phyloP scores from a whole-genome alignment of 2,329 filamentous ascomycete species.

The Davidsoniella neocaledoniae region DNA sequence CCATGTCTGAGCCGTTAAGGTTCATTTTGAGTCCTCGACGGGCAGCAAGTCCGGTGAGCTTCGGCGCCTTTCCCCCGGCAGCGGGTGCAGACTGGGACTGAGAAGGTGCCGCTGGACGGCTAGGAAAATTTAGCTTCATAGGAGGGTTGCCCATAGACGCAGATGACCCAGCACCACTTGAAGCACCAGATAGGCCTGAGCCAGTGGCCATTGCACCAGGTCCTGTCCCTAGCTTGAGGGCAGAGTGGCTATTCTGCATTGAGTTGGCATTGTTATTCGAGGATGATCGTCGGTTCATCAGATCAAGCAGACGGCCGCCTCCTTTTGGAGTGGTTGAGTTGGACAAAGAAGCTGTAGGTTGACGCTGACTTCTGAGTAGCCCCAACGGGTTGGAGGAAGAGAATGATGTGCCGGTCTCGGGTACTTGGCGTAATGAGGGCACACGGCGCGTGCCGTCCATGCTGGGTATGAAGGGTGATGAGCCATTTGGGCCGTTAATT shows the following conservation, averaged over 20 bases:
- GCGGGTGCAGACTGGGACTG: neutral
- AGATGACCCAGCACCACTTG: neutral
- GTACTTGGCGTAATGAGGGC: slow-evolving; percentile 7
- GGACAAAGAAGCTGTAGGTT: neutral
- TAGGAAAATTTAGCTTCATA: neutral
- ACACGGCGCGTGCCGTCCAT: slow-evolving; percentile 3
- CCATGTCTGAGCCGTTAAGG: neutral
- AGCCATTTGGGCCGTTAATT: neutral
- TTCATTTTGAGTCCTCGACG: slow-evolving; percentile 42
- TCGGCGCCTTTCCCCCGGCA: neutral
- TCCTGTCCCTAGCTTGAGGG: neutral
- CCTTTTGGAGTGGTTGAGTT: neutral
- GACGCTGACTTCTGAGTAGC: slow-evolving; percentile 6
- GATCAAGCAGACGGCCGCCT: neutral
- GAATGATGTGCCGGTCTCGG: neutral
- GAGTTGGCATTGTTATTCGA: neutral
- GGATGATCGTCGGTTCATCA: slow-evolving; percentile 3
- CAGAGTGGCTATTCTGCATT: neutral
- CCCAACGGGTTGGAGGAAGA: slow-evolving; percentile 1
- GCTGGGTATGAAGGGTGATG: slow-evolving; percentile 1
- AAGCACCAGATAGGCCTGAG: neutral
- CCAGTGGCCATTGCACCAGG: neutral
- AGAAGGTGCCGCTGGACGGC: neutral
- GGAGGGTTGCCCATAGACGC: neutral
- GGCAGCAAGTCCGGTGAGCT: slow-evolving; percentile 39